Evolutionary conservation across 2,329 filamentous ascomycete species (phyloP).

Genomic region (Berkeleyomyces basicola): DNA sequence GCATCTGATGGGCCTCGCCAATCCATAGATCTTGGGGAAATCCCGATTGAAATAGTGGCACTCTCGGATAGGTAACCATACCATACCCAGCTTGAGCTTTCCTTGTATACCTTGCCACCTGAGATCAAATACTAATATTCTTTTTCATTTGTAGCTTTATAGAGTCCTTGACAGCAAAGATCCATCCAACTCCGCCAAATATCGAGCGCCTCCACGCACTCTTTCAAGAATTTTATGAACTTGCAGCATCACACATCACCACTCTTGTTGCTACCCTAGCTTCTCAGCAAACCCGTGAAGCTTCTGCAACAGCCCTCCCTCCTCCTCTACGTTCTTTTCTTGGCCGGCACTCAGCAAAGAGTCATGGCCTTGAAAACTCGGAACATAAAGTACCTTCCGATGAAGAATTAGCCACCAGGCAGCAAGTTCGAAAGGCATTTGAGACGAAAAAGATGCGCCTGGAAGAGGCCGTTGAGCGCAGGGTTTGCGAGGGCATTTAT

Average conservation of each 20-base stretch:
- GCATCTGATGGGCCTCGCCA: conserved; percentile 32
- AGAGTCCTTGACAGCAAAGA: conserved; percentile 72
- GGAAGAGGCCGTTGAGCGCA: conserved; percentile 82
- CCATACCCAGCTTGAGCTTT: not conserved
- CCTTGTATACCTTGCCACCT: not conserved
- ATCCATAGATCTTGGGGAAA: conserved; percentile 64
- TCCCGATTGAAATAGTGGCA: conserved; percentile 86
- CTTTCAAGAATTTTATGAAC: conserved; percentile 86
- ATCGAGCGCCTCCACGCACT: conserved; percentile 69
- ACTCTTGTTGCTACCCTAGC: conserved; percentile 75
- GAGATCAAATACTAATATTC: conserved; percentile 15
- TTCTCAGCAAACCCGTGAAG: conserved; percentile 54
- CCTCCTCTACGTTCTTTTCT: conserved; percentile 34
- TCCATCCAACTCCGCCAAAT: conserved; percentile 66
- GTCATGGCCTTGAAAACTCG: conserved; percentile 22
- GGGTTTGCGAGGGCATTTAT: conserved; percentile 73
- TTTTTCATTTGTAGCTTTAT: conserved; percentile 52
- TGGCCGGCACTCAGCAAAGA: conserved; percentile 32
- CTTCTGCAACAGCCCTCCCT: conserved; percentile 19
- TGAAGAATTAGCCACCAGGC: conserved; percentile 65
- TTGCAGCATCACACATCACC: conserved; percentile 64
- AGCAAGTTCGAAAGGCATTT: conserved; percentile 58
- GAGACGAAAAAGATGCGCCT: conserved; percentile 61
- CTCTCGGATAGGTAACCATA: conserved; percentile 61
- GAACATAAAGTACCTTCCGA: conserved; percentile 77